Evolutionary conservation across 169 alveolate genomes (phyloP).

Genomic region (Prorocentrum cordatum): DNA sequence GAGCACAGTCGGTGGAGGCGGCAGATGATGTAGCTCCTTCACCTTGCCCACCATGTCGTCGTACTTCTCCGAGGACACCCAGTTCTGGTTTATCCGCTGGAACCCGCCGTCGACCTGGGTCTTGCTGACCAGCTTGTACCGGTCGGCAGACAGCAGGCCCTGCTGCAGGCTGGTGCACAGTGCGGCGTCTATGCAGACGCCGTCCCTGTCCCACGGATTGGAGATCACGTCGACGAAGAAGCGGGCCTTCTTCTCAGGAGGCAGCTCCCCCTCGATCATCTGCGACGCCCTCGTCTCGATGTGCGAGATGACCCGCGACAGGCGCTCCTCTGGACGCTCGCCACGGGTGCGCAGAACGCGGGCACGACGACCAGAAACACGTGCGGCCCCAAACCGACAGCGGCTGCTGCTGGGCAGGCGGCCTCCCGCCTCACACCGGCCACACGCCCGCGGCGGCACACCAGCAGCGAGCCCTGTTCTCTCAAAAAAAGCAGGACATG

Average conservation of each 20-base stretch:
- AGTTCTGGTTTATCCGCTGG: neutral
- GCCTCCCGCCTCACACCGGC: too few species aligned
- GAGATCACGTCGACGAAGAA: constrained; percentile 58
- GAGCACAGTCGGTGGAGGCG: neutral
- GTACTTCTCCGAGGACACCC: neutral
- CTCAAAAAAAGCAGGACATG: too few species aligned
- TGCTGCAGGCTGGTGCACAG: neutral
- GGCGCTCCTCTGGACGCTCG: too few species aligned
- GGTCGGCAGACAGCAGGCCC: constrained; percentile 31
- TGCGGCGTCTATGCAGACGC: neutral
- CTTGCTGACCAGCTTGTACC: constrained; percentile 2
- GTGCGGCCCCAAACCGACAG: too few species aligned
- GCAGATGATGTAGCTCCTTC: constrained; percentile 27
- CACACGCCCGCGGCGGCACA: too few species aligned
- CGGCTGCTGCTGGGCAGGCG: too few species aligned
- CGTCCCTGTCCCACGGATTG: constrained; percentile 31
- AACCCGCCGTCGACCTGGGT: constrained; percentile 1
- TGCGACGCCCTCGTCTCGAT: constrained; percentile 62
- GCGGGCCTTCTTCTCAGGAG: neutral
- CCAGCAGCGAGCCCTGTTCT: too few species aligned
- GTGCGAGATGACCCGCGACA: constrained; percentile 28
- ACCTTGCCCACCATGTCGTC: neutral
- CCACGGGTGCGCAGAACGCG: too few species aligned
- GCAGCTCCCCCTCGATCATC: neutral
- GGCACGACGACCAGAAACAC: too few species aligned